phyloP scores from a whole-genome alignment of 352 stramenopile species.

The Phytophthora meadii region DNA sequence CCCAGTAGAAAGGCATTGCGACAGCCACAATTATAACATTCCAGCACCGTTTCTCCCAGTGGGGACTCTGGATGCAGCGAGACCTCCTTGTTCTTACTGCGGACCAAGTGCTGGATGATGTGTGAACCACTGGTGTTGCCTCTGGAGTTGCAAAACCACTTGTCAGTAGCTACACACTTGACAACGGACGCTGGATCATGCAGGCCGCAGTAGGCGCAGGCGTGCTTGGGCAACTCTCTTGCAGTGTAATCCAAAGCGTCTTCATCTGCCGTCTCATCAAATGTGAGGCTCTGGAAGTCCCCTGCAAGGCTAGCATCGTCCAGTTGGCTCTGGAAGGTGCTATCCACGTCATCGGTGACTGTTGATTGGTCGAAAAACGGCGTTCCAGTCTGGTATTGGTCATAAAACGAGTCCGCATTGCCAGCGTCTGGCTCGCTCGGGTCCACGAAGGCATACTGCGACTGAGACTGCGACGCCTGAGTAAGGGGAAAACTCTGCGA shows the following conservation, averaged over 20 bases:
- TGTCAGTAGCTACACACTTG: slow-evolving; percentile 95
- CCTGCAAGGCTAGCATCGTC: slow-evolving; percentile 43
- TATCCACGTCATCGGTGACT: slow-evolving; percentile 16
- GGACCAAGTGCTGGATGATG: slow-evolving; percentile 98
- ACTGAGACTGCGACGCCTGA: slow-evolving; percentile 36
- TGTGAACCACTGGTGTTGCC: slow-evolving; percentile 95
- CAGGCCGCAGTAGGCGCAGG: slow-evolving; percentile 98
- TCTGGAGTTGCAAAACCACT: slow-evolving; percentile 99
- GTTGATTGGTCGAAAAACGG: slow-evolving; percentile 44
- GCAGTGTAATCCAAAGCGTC: slow-evolving; percentile 75
- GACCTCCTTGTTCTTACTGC: slow-evolving; percentile 92
- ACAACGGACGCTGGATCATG: slow-evolving; percentile 96
- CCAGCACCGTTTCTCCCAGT: slow-evolving; percentile 96
- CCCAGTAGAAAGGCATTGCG: slow-evolving; percentile 99
- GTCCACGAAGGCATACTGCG: slow-evolving; percentile 76
- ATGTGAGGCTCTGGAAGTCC: slow-evolving; percentile 72
- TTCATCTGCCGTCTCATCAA: slow-evolving; percentile 78
- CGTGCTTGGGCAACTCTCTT: slow-evolving; percentile 87
- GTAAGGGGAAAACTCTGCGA: slow-evolving; percentile 54
- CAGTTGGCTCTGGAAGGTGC: slow-evolving; percentile 52
- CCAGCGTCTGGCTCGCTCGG: slow-evolving; percentile 46
- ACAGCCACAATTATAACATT: slow-evolving; percentile 99
- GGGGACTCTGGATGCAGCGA: slow-evolving; percentile 95
- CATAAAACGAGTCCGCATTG: slow-evolving; percentile 56
- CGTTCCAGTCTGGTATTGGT: slow-evolving; percentile 55